Evolutionary conservation across 192 early-diverging fungal genomes (phyloP).

Genomic region (Backusella parvicylindrica): DNA sequence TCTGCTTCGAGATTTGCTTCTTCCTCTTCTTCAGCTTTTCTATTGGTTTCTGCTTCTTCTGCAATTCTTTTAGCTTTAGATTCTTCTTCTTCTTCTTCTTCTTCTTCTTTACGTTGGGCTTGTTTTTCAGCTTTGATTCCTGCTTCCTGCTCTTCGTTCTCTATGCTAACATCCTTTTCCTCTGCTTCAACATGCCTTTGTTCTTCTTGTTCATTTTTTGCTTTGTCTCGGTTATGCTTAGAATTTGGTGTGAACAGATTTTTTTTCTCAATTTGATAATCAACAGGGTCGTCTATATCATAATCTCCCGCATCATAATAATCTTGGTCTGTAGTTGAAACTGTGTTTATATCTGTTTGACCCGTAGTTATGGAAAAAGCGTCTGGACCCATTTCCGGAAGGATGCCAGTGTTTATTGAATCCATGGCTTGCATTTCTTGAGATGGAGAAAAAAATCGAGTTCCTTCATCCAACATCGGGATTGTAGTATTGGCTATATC

Average conservation of each 20-base stretch:
- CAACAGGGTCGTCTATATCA: neutral
- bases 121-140: neutral
- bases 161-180: too few relatives aligned
- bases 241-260: neutral
- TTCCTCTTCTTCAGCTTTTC: neutral
- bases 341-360: neutral
- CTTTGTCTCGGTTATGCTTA: too few relatives aligned
- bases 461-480: neutral
- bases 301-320: neutral
- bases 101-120: neutral
- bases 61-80: neutral
- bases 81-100: too few relatives aligned
- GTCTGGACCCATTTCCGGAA: neutral
- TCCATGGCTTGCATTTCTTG: neutral
- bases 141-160: neutral
- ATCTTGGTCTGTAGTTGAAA: neutral
- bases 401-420: neutral
- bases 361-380: neutral
- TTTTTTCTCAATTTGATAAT: neutral
- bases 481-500: neutral
- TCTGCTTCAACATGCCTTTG: neutral
- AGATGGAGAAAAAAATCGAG: neutral
- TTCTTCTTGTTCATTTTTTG: neutral
- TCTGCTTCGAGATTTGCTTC: neutral
- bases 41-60: neutral